Evolutionary conservation across 2,329 filamentous ascomycete genomes (phyloP).

Genomic region (Neonectria punicea): DNA sequence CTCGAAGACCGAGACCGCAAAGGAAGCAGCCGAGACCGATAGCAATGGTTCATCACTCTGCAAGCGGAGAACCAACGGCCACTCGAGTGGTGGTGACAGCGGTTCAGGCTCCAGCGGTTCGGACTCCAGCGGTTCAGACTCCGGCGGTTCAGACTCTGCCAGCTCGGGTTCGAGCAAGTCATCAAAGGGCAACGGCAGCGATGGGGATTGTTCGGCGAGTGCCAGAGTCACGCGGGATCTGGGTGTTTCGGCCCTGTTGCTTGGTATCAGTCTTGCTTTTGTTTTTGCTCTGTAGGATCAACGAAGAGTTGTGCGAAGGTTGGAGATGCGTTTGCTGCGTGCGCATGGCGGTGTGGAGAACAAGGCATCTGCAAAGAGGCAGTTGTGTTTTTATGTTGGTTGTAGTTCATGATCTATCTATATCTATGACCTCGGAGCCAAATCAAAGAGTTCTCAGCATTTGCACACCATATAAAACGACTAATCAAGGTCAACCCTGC

Average conservation of each 20-base stretch:
- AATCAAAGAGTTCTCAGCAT: too few species aligned
- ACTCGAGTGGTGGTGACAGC: not conserved
- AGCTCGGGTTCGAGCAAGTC: not conserved
- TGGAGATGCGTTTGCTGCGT: not conserved
- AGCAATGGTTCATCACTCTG: slow-evolving; percentile 2
- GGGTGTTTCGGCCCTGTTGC: slow-evolving; percentile 14
- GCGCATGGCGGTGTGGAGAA: not conserved
- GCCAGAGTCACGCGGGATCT: slow-evolving; percentile 6
- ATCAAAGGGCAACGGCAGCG: not conserved
- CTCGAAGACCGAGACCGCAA: not conserved
- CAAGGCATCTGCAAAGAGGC: not conserved
- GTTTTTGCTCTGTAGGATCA: slow-evolving; percentile 10
- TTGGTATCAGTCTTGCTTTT: slow-evolving; percentile 17
- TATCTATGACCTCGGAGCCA: too few species aligned
- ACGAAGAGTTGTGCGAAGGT: not conserved
- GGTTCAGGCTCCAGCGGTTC: not conserved
- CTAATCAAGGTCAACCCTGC: not conserved
- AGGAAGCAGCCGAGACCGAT: not conserved
- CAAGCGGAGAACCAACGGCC: slow-evolving; percentile 14
- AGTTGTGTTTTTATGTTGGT: too few species aligned
- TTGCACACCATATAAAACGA: not conserved
- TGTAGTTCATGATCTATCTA: too few species aligned
- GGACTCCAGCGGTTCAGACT: not conserved
- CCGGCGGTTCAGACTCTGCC: not conserved
- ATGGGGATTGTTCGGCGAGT: slow-evolving; percentile 22